Percentiles rank a stretch among this genome's conserved stretches.
Conservation (phyloP, 108 stramenopile species). For the Seminavis robusta region DNA sequence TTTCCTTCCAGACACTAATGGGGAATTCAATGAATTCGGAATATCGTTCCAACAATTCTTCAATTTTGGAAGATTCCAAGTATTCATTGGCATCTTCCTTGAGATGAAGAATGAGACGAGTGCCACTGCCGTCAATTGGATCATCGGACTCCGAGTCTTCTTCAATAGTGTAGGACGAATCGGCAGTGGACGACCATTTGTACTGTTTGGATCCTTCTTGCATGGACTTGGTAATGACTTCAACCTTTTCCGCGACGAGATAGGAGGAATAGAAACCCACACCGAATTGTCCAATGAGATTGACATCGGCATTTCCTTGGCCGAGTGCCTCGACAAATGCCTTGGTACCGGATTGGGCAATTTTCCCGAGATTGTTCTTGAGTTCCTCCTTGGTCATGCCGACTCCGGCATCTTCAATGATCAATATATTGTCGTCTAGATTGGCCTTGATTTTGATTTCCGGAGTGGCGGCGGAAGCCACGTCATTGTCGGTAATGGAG, state of each 20-base stretch:
- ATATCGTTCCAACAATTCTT: slow-evolving; percentile 82
- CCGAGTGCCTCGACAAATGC: slow-evolving; percentile 87
- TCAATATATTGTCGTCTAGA: slow-evolving; percentile 72
- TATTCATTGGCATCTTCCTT: slow-evolving; percentile 86
- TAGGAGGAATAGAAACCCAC: slow-evolving; percentile 99
- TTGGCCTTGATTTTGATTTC: slow-evolving; percentile 79
- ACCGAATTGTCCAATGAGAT: slow-evolving; percentile 98
- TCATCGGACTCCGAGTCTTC: slow-evolving; percentile 38
- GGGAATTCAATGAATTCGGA: slow-evolving; percentile 97
- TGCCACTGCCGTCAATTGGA: slow-evolving; percentile 71
- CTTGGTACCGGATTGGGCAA: slow-evolving; percentile 90
- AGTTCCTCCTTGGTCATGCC: slow-evolving; percentile 96
- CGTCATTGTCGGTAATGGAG: slow-evolving; percentile 42
- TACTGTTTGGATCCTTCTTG: slow-evolving; percentile 52
- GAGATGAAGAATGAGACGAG: slow-evolving; percentile 81
- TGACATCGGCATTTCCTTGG: slow-evolving; percentile 76
- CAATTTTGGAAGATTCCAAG: slow-evolving; percentile 68
- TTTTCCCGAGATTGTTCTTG: slow-evolving; percentile 92
- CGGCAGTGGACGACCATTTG: slow-evolving; percentile 74
- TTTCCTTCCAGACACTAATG: slow-evolving; percentile 93
- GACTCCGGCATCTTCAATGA: slow-evolving; percentile 94
- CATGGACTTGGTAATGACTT: slow-evolving; percentile 90
- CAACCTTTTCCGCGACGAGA: slow-evolving; percentile 93
- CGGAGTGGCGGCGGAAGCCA: slow-evolving; percentile 28
- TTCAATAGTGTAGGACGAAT: slow-evolving; percentile 71